phyloP scores from a whole-genome alignment of 331 rosid species.

The Quercus tomentella region DNA sequence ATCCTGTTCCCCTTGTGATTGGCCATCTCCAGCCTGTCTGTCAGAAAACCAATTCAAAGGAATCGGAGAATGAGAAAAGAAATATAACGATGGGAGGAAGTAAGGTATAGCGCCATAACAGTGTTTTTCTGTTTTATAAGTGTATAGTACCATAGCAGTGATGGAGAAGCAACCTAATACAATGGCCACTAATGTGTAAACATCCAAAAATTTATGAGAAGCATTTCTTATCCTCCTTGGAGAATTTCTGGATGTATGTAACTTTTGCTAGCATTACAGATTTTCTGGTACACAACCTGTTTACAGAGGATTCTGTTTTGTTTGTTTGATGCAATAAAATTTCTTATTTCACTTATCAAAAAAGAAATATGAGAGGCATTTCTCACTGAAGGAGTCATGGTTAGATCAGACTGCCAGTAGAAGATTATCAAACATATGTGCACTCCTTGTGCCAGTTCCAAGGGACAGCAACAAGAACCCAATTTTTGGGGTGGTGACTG shows the following conservation, averaged over 20 bases:
- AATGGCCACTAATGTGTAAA: background rate
- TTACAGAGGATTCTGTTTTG: too few species aligned
- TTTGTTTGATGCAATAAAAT: too few species aligned
- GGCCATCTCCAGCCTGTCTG: constrained; percentile 49
- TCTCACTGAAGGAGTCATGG: constrained; percentile 1
- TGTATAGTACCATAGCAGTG: background rate
- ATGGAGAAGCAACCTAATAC: background rate
- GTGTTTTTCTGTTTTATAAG: background rate
- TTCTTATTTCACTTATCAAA: too few species aligned
- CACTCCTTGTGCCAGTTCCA: background rate
- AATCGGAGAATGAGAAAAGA: constrained; percentile 23
- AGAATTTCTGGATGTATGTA: too few species aligned
- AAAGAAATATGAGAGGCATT: constrained; percentile 2
- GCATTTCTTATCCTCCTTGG: background rate
- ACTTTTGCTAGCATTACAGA: too few species aligned
- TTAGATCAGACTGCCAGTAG: background rate
- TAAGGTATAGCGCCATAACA: background rate
- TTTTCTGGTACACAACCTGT: too few species aligned
- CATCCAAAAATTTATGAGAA: constrained; percentile 2
- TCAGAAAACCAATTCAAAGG: constrained; percentile 36
- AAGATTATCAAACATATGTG: background rate
- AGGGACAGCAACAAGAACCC: constrained; percentile 15
- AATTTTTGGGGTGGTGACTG: background rate
- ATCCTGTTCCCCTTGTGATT: constrained; percentile 33
- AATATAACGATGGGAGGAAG: constrained; percentile 10